These are phyloP conservation scores for Tremella fuciformis DNA, from an alignment of 768 basidiomycete genomes.

Conservation along the genomic window DNA sequence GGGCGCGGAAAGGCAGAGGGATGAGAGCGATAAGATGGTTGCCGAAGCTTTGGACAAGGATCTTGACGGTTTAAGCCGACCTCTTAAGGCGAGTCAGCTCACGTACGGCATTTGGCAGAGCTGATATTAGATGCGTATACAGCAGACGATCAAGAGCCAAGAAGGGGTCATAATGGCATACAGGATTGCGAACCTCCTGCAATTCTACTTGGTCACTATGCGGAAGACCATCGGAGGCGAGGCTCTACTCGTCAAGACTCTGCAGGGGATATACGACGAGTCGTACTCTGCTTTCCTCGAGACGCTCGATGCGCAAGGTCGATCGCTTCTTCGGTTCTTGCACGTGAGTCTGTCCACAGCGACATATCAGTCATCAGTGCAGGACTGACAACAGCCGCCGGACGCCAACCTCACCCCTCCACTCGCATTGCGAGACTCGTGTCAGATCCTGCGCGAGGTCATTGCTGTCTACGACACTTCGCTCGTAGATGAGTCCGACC, in stretches of 20 bases:
- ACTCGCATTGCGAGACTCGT: constrained; percentile 72
- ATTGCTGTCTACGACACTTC: constrained; percentile 86
- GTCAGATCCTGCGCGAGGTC: constrained; percentile 79
- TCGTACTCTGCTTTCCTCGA: constrained; percentile 85
- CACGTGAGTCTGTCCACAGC: constrained; percentile 49
- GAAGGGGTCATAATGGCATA: constrained; percentile 89
- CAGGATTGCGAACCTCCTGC: constrained; percentile 88
- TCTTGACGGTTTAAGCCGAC: constrained; percentile 77
- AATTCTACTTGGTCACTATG: constrained; percentile 94
- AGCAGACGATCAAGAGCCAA: constrained; percentile 87
- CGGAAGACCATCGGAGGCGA: constrained; percentile 81
- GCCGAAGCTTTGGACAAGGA: constrained; percentile 74
- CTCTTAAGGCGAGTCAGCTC: constrained; percentile 66
- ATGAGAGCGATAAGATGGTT: constrained; percentile 57
- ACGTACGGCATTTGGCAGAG: not conserved
- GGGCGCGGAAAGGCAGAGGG: constrained; percentile 59
- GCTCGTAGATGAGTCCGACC: constrained; percentile 65
- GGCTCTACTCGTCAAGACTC: constrained; percentile 69
- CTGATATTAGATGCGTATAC: constrained; percentile 67
- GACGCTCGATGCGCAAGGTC: constrained; percentile 78
- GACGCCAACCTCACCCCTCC: constrained; percentile 74
- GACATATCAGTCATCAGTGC: not conserved
- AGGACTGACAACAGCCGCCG: constrained; percentile 45
- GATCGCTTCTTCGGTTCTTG: constrained; percentile 58
- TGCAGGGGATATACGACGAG: constrained; percentile 74